phyloP scores from a whole-genome alignment of 2,329 filamentous ascomycete species.

The Neofusicoccum umdonicola region DNA sequence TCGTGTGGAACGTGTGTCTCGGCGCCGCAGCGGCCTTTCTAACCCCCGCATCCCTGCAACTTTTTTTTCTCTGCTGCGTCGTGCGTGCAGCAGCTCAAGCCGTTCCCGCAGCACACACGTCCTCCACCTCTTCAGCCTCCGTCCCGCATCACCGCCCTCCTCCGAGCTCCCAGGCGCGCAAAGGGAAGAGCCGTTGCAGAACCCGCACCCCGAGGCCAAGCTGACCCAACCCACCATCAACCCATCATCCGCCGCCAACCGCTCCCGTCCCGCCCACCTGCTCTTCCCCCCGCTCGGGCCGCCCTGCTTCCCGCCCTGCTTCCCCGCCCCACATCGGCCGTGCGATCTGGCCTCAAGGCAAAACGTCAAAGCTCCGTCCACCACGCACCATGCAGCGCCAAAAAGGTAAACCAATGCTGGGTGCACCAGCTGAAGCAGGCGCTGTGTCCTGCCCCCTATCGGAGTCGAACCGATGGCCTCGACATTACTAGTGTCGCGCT shows the following conservation, averaged over 20 bases:
- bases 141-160: not conserved
- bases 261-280: too few species aligned
- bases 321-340: too few species aligned
- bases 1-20: constrained; percentile 10
- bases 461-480: constrained; percentile 19
- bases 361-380: too few species aligned
- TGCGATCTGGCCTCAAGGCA: too few species aligned
- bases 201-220: too few species aligned
- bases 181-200: too few species aligned
- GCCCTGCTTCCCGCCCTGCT: too few species aligned
- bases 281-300: too few species aligned
- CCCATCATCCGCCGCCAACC: too few species aligned
- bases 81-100: not conserved
- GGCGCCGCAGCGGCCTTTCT: not conserved
- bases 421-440: not conserved
- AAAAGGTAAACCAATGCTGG: not conserved
- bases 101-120: not conserved
- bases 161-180: not conserved
- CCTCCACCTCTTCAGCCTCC: not conserved
- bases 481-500: constrained; percentile 19
- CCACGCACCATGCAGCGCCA: not conserved
- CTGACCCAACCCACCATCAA: too few species aligned
- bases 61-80: not conserved
- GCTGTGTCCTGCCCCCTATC: constrained; percentile 5
- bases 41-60: not conserved